Base-by-base conservation (phyloP, 2,329 filamentous ascomycete species). In the Xylaria sp. region DNA sequence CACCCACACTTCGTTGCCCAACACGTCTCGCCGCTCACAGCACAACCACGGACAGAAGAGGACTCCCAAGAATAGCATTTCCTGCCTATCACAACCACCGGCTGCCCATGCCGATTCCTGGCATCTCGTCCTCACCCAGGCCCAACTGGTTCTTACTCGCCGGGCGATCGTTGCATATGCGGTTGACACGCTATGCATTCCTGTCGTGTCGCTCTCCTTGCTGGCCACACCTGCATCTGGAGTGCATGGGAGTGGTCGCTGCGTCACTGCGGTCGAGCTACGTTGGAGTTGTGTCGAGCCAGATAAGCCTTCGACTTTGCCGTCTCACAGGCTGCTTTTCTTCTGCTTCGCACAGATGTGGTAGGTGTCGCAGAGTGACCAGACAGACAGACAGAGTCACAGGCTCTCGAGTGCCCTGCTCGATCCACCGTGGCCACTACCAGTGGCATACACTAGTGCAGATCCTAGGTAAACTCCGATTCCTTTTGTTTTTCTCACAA, bases 141-240 rank as follows among this genome's bases (percentile, higher is more conserved):
- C 59, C 59, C 30, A 52, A 59, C 13, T 37, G 57, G 52, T 47
- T 61, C 66, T 65, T 65, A 66, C 66, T 63, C 65, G 63, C 65
- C 66, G 66, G 70, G 63, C 67, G 70, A 71, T 72, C 72, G 69
- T 67, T 73, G 72, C 70, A 73, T 71, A 72, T 73, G 71, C 72
- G 57, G 51, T 49, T 54, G 55, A 56, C 47, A 48, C 60, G 52
- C 58, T 55, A 60, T 59, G 61, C 63, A 69, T 61, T 67, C 69
- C 67, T 73, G 70, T 72, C 69, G 69, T 73, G 70, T 70, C 67
- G 62, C 60, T 68, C 63, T 66, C 67, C 59, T 60, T 63, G 70
- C 68, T 72, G 69, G 70, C 68, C 69, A 71, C 63, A 65, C 65
- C 67, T 70, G 63, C 67, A 67, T 67, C 65, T 64, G 67, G 64